A percentile compares a stretch with the other conserved stretches of the same genome.
Evolutionary conservation across 2,329 filamentous ascomycete species (phyloP).

Genomic region (Nemania bipapillata): DNA sequence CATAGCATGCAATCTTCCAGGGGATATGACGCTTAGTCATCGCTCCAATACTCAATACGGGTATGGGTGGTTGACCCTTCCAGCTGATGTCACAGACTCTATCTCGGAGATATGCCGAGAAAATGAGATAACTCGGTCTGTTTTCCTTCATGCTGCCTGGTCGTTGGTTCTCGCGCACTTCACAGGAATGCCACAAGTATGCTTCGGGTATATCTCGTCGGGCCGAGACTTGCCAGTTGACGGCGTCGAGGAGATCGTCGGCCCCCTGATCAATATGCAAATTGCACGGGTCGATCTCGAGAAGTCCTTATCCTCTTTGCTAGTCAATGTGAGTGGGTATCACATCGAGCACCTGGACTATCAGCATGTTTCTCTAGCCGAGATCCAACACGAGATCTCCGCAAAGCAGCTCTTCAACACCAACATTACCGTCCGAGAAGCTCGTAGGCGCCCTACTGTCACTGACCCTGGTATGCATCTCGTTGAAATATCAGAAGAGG

Average conservation of each 20-base stretch:
- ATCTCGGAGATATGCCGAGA: not conserved
- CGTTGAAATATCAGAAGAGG: too few species aligned
- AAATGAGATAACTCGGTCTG: too few species aligned
- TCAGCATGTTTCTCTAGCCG: conserved; percentile 6
- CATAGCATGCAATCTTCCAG: not conserved
- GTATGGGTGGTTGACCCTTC: not conserved
- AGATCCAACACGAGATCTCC: not conserved
- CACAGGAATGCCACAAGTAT: conserved; percentile 1
- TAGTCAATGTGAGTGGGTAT: not conserved
- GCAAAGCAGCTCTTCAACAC: conserved; percentile 11
- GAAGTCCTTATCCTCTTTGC: not conserved
- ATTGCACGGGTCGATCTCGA: conserved; percentile 8
- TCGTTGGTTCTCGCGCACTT: not conserved
- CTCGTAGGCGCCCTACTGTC: not conserved
- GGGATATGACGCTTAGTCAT: not conserved
- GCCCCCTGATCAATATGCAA: conserved; percentile 14
- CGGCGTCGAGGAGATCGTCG: conserved; percentile 2
- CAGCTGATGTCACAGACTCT: not conserved
- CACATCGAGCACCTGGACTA: conserved; percentile 4
- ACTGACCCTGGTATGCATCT: too few species aligned
- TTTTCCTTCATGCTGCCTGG: not conserved
- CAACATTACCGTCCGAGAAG: conserved; percentile 10
- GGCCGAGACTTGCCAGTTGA: conserved; percentile 13
- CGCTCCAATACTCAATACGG: not conserved
- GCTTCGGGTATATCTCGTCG: conserved; percentile 18